Percentiles rank a stretch among this genome's conserved stretches.
phyloP scores from a whole-genome alignment of 202 grass and related monocot species.

The Brachypodium distachyon region DNA sequence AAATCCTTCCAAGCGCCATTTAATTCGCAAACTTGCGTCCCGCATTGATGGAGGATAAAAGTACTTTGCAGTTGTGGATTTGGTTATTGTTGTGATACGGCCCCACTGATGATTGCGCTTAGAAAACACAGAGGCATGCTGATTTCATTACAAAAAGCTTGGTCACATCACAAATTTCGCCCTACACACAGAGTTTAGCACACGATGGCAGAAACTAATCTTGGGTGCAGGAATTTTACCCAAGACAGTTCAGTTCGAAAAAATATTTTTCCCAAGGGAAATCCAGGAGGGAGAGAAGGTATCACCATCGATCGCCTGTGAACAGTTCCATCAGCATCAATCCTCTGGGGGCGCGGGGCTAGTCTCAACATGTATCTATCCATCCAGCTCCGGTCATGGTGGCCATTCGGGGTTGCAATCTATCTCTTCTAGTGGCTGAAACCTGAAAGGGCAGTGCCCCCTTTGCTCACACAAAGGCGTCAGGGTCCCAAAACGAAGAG shows the following conservation, averaged over 20 bases:
- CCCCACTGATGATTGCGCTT: neutral
- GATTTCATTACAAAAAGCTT: neutral
- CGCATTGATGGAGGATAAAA: slow-evolving; percentile 6
- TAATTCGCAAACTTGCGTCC: neutral
- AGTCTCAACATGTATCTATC: neutral
- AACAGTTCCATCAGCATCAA: neutral
- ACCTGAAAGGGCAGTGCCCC: slow-evolving; percentile 35
- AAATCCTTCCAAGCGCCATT: slow-evolving; percentile 17
- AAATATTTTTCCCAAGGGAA: too few species aligned
- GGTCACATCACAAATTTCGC: neutral
- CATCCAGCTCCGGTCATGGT: slow-evolving; percentile 10
- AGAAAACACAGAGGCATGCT: neutral
- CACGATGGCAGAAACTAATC: too few species aligned
- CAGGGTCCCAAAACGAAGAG: slow-evolving; percentile 19
- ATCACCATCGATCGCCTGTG: neutral
- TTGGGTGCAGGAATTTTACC: neutral
- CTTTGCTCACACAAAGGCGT: slow-evolving; percentile 12
- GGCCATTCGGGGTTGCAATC: slow-evolving; percentile 8
- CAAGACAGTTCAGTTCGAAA: neutral
- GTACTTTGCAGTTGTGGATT: slow-evolving; percentile 1
- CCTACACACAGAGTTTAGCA: neutral
- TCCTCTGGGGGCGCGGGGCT: neutral
- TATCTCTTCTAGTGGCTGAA: slow-evolving; percentile 29
- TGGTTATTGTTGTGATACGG: neutral
- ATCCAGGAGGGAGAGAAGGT: neutral